phyloP scores from a whole-genome alignment of 2,329 filamentous ascomycete species.

The Colletotrichum nymphaeae region DNA sequence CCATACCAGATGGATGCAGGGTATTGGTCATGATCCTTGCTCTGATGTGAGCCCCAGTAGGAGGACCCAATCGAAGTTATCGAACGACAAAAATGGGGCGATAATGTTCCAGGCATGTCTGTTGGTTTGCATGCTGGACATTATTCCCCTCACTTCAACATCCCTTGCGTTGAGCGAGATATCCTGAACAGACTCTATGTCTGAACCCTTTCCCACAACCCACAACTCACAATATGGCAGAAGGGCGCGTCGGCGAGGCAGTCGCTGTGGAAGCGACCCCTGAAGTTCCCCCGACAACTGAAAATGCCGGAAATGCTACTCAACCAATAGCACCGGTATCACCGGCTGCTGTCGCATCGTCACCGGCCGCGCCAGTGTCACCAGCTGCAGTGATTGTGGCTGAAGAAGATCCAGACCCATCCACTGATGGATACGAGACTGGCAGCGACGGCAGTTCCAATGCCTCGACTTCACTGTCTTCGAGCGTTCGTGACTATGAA shows the following conservation, averaged over 20 bases:
- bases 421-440: not conserved
- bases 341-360: not conserved
- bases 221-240: not conserved
- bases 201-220: not conserved
- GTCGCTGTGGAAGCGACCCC: not conserved
- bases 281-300: not conserved
- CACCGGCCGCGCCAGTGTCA: not conserved
- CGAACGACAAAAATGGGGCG: not conserved
- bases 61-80: not conserved
- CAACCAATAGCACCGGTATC: not conserved
- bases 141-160: not conserved
- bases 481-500: constrained; percentile 51
- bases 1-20: not conserved
- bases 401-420: not conserved
- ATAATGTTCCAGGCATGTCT: not conserved
- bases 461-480: constrained; percentile 44
- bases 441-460: constrained; percentile 37
- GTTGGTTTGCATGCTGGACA: not conserved
- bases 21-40: not conserved
- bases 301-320: not conserved
- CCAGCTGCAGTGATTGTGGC: not conserved
- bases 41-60: not conserved
- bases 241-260: not conserved
- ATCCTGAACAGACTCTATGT: not conserved
- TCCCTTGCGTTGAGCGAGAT: not conserved